Evolutionary conservation across 2,329 filamentous ascomycete species (phyloP).

Genomic region (Hypoxylon sp.): DNA sequence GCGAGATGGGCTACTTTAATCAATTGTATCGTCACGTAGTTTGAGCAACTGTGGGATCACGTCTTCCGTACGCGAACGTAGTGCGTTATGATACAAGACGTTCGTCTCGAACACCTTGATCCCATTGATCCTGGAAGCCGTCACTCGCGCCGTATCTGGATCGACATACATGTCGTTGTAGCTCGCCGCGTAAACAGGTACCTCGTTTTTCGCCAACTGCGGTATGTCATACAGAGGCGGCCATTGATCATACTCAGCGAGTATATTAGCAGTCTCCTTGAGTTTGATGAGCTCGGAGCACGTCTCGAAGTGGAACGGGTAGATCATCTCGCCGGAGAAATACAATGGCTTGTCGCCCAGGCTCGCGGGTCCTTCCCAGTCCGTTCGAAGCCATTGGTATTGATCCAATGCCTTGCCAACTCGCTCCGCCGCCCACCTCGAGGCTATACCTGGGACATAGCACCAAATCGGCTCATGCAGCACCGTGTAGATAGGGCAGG

Average conservation of each 20-base stretch:
- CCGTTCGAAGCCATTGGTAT: slow-evolving; percentile 67
- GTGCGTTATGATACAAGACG: slow-evolving; percentile 86
- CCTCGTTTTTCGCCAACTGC: slow-evolving; percentile 80
- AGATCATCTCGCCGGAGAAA: slow-evolving; percentile 96
- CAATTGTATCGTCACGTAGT: slow-evolving; percentile 78
- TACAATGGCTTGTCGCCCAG: slow-evolving; percentile 69
- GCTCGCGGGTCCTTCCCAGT: slow-evolving; percentile 58
- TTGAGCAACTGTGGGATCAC: slow-evolving; percentile 83
- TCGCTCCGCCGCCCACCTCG: slow-evolving; percentile 82
- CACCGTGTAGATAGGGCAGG: slow-evolving; percentile 85
- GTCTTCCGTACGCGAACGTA: slow-evolving; percentile 81
- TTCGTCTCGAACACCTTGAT: slow-evolving; percentile 90
- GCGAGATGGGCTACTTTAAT: slow-evolving; percentile 56
- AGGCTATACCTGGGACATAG: slow-evolving; percentile 72
- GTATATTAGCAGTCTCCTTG: slow-evolving; percentile 75
- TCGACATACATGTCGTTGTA: slow-evolving; percentile 97
- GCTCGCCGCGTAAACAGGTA: slow-evolving; percentile 88
- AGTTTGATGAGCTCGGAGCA: slow-evolving; percentile 82
- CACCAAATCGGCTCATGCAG: slow-evolving; percentile 93
- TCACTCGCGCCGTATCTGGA: slow-evolving; percentile 79
- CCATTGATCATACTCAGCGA: slow-evolving; percentile 81
- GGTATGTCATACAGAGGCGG: slow-evolving; percentile 80
- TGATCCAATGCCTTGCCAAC: slow-evolving; percentile 66
- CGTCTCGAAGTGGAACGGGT: slow-evolving; percentile 85
- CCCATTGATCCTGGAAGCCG: slow-evolving; percentile 80